Evolutionary conservation across 2,329 filamentous ascomycete species (phyloP).

Genomic region (Westerdykella sp.): DNA sequence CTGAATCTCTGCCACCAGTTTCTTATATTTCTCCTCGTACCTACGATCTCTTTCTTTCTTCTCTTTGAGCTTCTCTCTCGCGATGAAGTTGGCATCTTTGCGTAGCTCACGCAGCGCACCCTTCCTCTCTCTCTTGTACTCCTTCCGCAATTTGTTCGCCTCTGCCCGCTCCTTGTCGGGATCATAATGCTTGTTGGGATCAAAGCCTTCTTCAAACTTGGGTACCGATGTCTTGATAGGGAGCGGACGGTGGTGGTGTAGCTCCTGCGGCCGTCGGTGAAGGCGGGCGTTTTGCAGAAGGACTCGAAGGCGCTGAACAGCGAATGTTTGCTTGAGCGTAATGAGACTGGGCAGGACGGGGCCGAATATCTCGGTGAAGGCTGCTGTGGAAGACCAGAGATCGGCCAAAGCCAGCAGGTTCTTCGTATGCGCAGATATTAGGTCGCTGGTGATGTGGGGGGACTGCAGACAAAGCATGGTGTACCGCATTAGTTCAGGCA

Average conservation of each 20-base stretch:
- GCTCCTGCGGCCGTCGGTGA: slow-evolving; percentile 68
- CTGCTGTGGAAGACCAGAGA: slow-evolving; percentile 64
- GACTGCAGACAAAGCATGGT: slow-evolving; percentile 61
- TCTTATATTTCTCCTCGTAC: slow-evolving; percentile 95
- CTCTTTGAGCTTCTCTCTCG: slow-evolving; percentile 77
- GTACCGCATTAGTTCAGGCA: slow-evolving; percentile 84
- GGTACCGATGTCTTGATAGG: slow-evolving; percentile 84
- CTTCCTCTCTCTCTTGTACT: slow-evolving; percentile 94
- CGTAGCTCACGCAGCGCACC: slow-evolving; percentile 87
- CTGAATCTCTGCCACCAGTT: slow-evolving; percentile 90
- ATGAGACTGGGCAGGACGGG: slow-evolving; percentile 45
- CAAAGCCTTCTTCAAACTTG: slow-evolving; percentile 94
- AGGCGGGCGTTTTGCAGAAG: slow-evolving; percentile 58
- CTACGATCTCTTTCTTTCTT: slow-evolving; percentile 91
- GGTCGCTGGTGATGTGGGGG: slow-evolving; percentile 35
- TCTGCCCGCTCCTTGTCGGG: slow-evolving; percentile 86
- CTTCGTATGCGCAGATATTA: slow-evolving; percentile 57
- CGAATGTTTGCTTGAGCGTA: slow-evolving; percentile 32
- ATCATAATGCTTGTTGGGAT: slow-evolving; percentile 95
- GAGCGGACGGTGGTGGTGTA: slow-evolving; percentile 83
- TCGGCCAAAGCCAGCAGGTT: slow-evolving; percentile 64
- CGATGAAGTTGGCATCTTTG: slow-evolving; percentile 92
- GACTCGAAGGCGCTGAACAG: slow-evolving; percentile 57
- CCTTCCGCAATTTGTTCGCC: slow-evolving; percentile 72
- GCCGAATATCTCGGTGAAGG: slow-evolving; percentile 73